Evolutionary conservation across 208 protist species (phyloP).

Genomic region (Acanthamoeba royreba): DNA sequence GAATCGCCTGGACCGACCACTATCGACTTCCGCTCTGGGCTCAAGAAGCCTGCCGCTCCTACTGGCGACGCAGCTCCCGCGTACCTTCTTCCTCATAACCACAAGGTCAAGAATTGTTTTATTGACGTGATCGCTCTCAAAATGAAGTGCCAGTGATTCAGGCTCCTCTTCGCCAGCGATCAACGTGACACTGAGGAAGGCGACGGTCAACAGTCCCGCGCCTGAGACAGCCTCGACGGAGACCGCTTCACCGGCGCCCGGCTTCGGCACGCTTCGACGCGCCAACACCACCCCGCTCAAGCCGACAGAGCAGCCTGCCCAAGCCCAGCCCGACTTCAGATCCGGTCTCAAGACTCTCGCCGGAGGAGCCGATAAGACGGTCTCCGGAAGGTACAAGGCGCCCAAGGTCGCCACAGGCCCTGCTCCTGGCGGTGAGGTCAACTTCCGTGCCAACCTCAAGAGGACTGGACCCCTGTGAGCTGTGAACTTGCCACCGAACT

Average conservation of each 20-base stretch:
- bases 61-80: neutral
- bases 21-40: neutral
- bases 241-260: neutral
- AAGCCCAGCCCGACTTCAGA: neutral
- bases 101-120: neutral
- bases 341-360: neutral
- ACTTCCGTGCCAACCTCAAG: neutral
- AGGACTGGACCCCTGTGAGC: neutral
- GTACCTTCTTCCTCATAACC: neutral
- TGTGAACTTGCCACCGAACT: no score
- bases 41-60: neutral
- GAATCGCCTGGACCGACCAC: neutral
- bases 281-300: neutral
- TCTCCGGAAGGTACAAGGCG: neutral
- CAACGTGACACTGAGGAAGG: neutral
- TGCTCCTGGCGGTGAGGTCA: neutral
- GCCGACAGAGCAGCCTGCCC: neutral
- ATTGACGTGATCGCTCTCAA: neutral
- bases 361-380: neutral
- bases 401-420: neutral
- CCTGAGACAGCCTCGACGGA: neutral
- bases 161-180: neutral
- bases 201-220: neutral
- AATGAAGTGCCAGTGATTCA: neutral
- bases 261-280: neutral